Percentiles rank a stretch among this genome's conserved stretches.
Evolutionary conservation across 148 eudicot species (phyloP).

Genomic region (Rheum nobile): DNA sequence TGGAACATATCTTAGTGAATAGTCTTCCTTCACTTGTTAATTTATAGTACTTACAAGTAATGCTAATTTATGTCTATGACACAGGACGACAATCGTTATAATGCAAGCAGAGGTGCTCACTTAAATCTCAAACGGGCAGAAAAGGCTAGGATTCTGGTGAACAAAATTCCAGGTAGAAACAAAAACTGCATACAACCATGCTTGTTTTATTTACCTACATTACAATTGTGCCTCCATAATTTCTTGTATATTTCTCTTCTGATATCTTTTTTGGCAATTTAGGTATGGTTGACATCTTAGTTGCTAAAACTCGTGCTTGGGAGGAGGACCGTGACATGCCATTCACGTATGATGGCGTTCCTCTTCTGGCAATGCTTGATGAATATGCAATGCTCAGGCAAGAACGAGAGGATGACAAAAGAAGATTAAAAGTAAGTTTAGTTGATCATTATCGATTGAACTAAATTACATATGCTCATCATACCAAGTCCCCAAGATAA

Average conservation of each 20-base stretch:
- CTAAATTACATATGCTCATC: background rate
- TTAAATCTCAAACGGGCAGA: constrained; percentile 81
- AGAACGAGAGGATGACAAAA: constrained; percentile 93
- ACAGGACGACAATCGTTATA: constrained; percentile 75
- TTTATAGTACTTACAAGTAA: background rate
- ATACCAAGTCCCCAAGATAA: background rate
- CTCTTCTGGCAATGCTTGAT: constrained; percentile 92
- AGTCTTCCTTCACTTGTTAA: background rate
- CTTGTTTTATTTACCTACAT: background rate
- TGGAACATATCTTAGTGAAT: background rate
- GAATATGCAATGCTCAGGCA: constrained; percentile 91
- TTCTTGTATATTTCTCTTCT: background rate
- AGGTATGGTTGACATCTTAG: constrained; percentile 87
- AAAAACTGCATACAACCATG: background rate
- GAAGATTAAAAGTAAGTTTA: constrained; percentile 61
- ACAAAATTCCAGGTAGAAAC: constrained; percentile 66
- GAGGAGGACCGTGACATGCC: constrained; percentile 63
- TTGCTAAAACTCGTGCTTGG: constrained; percentile 88
- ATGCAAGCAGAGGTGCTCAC: constrained; percentile 74
- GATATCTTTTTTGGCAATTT: constrained; percentile 12
- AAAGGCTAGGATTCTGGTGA: constrained; percentile 64
- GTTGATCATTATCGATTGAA: background rate
- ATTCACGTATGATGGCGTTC: constrained; percentile 90
- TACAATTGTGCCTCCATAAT: background rate
- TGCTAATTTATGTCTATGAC: background rate